Evolutionary conservation across 495 filamentous ascomycete species (phyloP), one percentile per base, ranked within the genome.

Genomic region (Xylaria longipes): DNA sequence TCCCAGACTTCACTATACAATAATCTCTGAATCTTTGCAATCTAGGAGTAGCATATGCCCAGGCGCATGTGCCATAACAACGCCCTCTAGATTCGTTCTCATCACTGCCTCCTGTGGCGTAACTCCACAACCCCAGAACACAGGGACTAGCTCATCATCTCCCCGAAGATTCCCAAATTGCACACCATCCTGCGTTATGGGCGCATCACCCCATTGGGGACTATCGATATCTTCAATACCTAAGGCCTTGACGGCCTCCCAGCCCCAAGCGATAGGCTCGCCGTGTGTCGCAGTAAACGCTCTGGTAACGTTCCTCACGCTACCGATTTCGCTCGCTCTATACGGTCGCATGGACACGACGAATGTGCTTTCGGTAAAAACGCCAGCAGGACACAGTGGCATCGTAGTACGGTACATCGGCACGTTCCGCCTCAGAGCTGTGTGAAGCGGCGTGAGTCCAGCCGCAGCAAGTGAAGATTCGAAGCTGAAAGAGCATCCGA

Each of bases 41-140:
- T 89, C 87, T 8, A 83, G 81, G 3, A 89, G 80, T 57, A 89
- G 72, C 87, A 90, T 89, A 73, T 87, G 82, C 0, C 87, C 87
- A 7, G 88, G 88, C 45, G 81, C 82, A 77, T 89, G 88, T 1
- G 81, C 81, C 80, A 89, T 86, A 3, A 88, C 80, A 20, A 82
- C 77, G 0, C 87, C 88, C 15, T 83, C 71, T 27, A 89, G 72
- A 22, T 80, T 77, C 4, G 84, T 82, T 50, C 80, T 74, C 80
- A 86, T 83, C 0, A 89, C 87, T 9, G 85, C 87, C 62, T 86
- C 82, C 74, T 89, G 87, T 7, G 88, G 87, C 20, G 89, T 89
- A 4, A 90, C 86, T 5, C 87, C 87, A 73, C 87, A 89, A 2
- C 87, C 88, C 86, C 88, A 89, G 63, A 89, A 89, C 3, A 89